These are phyloP conservation scores for Ramaria sp. DNA, from an alignment of 768 basidiomycete species.

Conservation along the genomic window DNA sequence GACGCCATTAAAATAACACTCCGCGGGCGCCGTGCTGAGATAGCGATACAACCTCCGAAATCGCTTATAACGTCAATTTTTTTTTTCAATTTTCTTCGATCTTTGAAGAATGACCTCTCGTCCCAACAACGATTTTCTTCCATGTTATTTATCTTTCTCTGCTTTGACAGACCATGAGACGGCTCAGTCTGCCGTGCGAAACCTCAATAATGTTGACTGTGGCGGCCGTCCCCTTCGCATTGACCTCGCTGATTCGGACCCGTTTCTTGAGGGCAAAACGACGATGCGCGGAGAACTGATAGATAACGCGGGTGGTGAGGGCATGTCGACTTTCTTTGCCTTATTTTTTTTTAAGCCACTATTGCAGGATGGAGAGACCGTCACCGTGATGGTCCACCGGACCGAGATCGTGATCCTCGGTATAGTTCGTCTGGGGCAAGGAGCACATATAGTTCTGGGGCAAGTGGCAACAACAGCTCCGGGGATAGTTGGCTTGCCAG, in stretches of 20 bases:
- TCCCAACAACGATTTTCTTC: slow-evolving; percentile 20
- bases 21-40: too few relatives aligned
- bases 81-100: not conserved
- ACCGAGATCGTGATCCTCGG: slow-evolving; percentile 31
- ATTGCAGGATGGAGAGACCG: slow-evolving; percentile 33
- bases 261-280: slow-evolving; percentile 84
- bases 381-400: slow-evolving; percentile 41
- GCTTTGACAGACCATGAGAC: slow-evolving; percentile 73
- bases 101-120: slow-evolving; percentile 6
- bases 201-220: slow-evolving; percentile 86
- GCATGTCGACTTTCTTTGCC: not conserved
- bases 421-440: slow-evolving; percentile 10
- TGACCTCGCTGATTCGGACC: slow-evolving; percentile 89
- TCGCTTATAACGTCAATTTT: too few relatives aligned
- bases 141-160: not conserved
- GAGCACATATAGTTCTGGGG: not conserved
- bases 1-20: not conserved
- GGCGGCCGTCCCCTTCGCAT: slow-evolving; percentile 89
- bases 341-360: not conserved
- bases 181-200: slow-evolving; percentile 88
- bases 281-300: slow-evolving; percentile 75
- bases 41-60: too few relatives aligned
- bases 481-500: slow-evolving; percentile 41
- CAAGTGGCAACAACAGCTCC: not conserved
- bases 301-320: slow-evolving; percentile 39